These are phyloP conservation scores for Phaeosphaeriaceae sp. DNA, from an alignment of 2,329 filamentous ascomycete genomes.

Conservation along the genomic window DNA sequence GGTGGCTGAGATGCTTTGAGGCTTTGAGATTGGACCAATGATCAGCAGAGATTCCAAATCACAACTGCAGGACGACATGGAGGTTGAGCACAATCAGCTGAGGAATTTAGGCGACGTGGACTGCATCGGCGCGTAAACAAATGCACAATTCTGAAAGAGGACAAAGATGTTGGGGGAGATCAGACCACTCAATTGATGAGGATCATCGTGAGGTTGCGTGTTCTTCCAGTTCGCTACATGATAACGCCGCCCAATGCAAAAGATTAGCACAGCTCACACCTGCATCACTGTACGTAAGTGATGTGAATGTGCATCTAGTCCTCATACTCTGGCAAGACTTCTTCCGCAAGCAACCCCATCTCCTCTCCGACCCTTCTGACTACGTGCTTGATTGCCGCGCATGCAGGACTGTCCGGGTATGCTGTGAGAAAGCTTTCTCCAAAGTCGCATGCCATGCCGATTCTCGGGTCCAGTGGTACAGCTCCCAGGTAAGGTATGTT, in stretches of 20 bases:
- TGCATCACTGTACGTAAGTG: too few relatives aligned
- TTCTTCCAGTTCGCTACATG: background rate
- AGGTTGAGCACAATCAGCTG: background rate
- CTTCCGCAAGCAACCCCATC: constrained; percentile 38
- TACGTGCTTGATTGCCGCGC: constrained; percentile 78
- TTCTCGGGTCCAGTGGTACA: constrained; percentile 90
- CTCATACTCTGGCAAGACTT: constrained; percentile 36
- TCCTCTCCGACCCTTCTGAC: constrained; percentile 72
- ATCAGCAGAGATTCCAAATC: background rate
- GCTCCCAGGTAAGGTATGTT: constrained; percentile 86
- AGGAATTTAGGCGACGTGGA: background rate
- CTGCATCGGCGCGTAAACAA: background rate
- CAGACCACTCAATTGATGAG: background rate
- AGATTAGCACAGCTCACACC: background rate
- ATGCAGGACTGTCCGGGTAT: constrained; percentile 92
- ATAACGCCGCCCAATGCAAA: constrained; percentile 7
- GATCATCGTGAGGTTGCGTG: background rate
- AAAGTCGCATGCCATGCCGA: constrained; percentile 96
- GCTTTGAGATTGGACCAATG: background rate
- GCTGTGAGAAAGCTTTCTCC: constrained; percentile 97
- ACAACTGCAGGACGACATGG: background rate
- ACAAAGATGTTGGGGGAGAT: background rate
- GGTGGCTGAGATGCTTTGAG: background rate
- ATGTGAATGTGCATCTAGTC: background rate
- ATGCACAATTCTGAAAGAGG: background rate